These are phyloP conservation scores for Ascosphaera aggregata DNA, from an alignment of 2,329 filamentous ascomycete species.

Conservation along the genomic window DNA sequence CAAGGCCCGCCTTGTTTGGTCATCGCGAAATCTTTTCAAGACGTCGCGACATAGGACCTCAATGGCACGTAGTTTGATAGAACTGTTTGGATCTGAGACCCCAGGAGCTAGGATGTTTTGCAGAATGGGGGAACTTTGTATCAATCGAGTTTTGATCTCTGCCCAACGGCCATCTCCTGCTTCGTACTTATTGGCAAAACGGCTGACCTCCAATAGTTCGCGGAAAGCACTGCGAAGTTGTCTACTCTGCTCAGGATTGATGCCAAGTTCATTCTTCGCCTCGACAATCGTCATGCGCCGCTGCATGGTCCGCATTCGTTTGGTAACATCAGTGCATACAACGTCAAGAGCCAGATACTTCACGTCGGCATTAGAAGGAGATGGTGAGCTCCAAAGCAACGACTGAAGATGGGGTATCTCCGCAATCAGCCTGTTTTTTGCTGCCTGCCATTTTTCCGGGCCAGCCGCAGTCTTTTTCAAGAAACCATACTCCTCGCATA, in stretches of 20 bases:
- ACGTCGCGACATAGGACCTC: conserved; percentile 53
- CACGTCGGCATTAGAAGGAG: conserved; percentile 32
- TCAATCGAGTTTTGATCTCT: conserved; percentile 45
- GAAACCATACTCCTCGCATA: conserved; percentile 44
- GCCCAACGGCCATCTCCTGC: conserved; percentile 49
- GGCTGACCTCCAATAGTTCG: conserved; percentile 37
- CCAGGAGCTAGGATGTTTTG: conserved; percentile 29
- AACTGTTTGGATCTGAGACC: conserved; percentile 28
- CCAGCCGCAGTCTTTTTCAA: conserved; percentile 56
- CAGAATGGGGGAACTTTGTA: conserved; percentile 32
- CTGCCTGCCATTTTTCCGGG: conserved; percentile 47
- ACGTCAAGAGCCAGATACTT: conserved; percentile 52
- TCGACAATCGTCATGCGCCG: conserved; percentile 48
- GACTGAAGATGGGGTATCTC: conserved; percentile 39
- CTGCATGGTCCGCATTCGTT: conserved; percentile 44
- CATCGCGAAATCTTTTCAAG: conserved; percentile 51
- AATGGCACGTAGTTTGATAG: conserved; percentile 37
- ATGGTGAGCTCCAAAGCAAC: conserved; percentile 31
- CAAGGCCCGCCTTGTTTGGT: conserved; percentile 33
- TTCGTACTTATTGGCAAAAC: conserved; percentile 51
- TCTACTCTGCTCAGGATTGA: conserved; percentile 45
- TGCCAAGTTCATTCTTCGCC: conserved; percentile 46
- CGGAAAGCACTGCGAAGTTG: conserved; percentile 43
- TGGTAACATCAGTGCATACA: conserved; percentile 62
- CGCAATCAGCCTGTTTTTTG: conserved; percentile 42